phyloP scores from a whole-genome alignment of 2,329 filamentous ascomycete genomes.

The Laburnicola sp. region DNA sequence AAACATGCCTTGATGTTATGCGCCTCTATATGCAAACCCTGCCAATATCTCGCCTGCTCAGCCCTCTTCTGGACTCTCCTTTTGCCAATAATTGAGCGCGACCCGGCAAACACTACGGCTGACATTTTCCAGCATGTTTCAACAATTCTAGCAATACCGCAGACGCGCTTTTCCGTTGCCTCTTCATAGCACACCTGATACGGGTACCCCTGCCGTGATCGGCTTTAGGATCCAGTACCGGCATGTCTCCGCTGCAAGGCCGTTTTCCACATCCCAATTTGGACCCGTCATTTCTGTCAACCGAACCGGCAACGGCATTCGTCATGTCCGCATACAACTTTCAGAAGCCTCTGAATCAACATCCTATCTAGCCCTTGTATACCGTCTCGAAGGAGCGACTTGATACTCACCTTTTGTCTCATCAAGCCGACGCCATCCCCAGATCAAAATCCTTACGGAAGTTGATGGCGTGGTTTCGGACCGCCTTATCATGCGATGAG shows the following conservation, averaged over 20 bases:
- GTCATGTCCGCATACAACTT: not conserved
- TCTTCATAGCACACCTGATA: not conserved
- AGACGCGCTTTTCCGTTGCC: not conserved
- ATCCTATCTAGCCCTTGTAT: not conserved
- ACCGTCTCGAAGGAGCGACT: not conserved
- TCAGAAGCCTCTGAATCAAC: not conserved
- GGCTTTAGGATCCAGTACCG: not conserved
- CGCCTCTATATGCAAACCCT: too few relatives aligned
- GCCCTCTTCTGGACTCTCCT: too few relatives aligned
- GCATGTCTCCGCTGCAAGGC: not conserved
- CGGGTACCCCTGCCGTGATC: not conserved
- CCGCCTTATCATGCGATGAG: constrained; percentile 7
- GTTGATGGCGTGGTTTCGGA: not conserved
- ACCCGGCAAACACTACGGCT: not conserved
- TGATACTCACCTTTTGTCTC: not conserved
- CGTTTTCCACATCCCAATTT: not conserved
- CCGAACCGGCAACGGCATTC: too few relatives aligned
- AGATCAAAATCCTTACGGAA: not conserved
- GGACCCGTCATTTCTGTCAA: not conserved
- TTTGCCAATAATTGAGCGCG: not conserved
- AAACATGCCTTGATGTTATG: not conserved
- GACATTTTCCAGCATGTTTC: not conserved
- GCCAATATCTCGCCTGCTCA: too few relatives aligned
- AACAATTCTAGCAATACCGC: not conserved
- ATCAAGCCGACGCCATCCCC: not conserved